Evolutionary conservation across 768 basidiomycete species (phyloP), one percentile per base, ranked within the genome.

Genomic region (Chalciporus pseudorubinellus): DNA sequence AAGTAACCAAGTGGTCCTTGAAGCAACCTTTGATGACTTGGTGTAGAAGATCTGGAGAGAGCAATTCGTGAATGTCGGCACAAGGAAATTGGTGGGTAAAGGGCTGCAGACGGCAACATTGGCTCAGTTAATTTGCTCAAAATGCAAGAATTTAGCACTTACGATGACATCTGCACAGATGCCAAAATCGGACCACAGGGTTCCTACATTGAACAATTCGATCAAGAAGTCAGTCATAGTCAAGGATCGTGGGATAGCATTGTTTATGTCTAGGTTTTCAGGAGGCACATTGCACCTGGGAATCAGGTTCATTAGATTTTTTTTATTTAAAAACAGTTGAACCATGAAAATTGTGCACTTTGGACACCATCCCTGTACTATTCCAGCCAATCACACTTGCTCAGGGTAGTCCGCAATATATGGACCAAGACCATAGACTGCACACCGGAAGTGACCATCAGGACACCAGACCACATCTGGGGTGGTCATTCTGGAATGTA

Each of bases 331-430:
- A 42, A 40, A 24, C 24, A 24, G 24, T 24, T 7, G 45, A 53
- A 10, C 11, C 20, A 22, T 43, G 38, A 22, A 12, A 28, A 36
- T 6, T 28, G 43, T 56, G 9, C 55, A 74, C 73, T 56, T 57
- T 13, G 68, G 50, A 55, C 74, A 75, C 72, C 72, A 75, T 1
- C 60, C 62, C 43, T 69, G 67, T 1, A 74, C 63, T 36, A 72
- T 57, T 29, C 70, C 62, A 3, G 68, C 59, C 0, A 73, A 49
- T 3, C 68, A 45, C 2, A 54, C 63, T 51, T 75, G 74, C 47
- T 76, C 72, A 0, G 70, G 73, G 43, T 76, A 75, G 48, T 76
- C 69, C 0, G 70, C 71, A 53, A 76, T 74, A 34, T 71, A 72
- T 1, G 70, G 63, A 1, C 67, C 70, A 6, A 76, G 48, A 1